Evolutionary conservation across 2,329 filamentous ascomycete genomes (phyloP), one percentile per base, ranked within the genome.

Genomic region (Xylariaceae sp.): DNA sequence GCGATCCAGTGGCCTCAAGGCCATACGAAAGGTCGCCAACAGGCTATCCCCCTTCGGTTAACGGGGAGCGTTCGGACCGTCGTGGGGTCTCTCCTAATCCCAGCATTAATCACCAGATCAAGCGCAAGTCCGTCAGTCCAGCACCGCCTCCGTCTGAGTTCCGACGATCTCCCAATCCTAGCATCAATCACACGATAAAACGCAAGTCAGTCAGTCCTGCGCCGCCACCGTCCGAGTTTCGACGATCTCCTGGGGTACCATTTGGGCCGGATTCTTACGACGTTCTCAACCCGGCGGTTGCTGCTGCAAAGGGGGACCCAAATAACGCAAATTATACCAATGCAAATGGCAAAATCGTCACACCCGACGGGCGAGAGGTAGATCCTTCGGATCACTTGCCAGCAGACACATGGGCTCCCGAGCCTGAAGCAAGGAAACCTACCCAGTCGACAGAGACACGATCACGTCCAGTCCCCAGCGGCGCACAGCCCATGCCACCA

Each of bases 371-470:
- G 5, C 81, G 87, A 57, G 87, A 91, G 67, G 82, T 93, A 57
- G 89, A 93, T 68, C 89, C 89, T 0, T 90, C 88, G 0, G 89
- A 93, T 72, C 89, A 92, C 69, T 78, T 92, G 11, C 89, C 89
- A 0, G 83, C 90, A 70, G 85, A 89, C 57, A 84, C 84, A 1
- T 92, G 88, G 88, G 88, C 88, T 1, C 88, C 88, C 0, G 88
- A 92, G 67, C 88, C 88, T 0, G 87, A 89, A 65, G 80, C 81
- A 18, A 88, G 86, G 69, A 76, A 75, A n/a, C 65, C 66, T 6
- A 52, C 51, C 6, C 61, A 64, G 41, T 44, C 61, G 17, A 30
- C 56, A 9, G 68, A 71, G 58, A 68, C 57, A 23, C 70, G 77
- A 9, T 71, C 76, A 4, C 76, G 83, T 37, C 77, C 79, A 5